phyloP scores from a whole-genome alignment of 2,329 filamentous ascomycete genomes.

The Blumeria hordei region DNA sequence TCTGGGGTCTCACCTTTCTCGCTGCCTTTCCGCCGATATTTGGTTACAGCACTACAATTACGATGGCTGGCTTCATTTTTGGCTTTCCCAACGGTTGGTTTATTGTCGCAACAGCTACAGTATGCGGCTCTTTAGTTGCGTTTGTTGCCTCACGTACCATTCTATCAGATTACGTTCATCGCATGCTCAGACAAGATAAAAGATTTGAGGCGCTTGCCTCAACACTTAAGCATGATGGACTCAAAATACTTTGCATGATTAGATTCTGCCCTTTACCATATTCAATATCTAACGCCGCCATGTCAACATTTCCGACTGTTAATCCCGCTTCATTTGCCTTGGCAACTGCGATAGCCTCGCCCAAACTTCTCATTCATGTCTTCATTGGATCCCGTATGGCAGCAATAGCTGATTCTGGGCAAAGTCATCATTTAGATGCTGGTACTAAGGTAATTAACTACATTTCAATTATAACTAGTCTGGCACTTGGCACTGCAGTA shows the following conservation, averaged over 20 bases:
- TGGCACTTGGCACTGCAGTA: constrained; percentile 45
- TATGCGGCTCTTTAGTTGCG: constrained; percentile 52
- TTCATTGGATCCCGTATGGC: constrained; percentile 77
- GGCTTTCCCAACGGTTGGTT: constrained; percentile 47
- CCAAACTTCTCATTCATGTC: constrained; percentile 75
- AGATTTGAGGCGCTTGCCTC: constrained; percentile 73
- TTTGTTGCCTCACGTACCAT: constrained; percentile 65
- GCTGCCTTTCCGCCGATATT: constrained; percentile 49
- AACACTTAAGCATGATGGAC: constrained; percentile 70
- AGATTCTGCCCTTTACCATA: constrained; percentile 82
- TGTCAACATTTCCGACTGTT: constrained; percentile 82
- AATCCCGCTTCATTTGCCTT: constrained; percentile 49
- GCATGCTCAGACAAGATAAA: constrained; percentile 58
- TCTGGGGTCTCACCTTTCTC: constrained; percentile 40
- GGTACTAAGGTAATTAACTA: constrained; percentile 67
- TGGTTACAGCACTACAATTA: constrained; percentile 43
- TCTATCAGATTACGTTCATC: constrained; percentile 53
- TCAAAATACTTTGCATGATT: constrained; percentile 77
- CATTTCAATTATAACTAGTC: constrained; percentile 49
- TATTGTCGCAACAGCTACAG: constrained; percentile 51
- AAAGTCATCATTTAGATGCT: constrained; percentile 43
- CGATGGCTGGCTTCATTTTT: constrained; percentile 45
- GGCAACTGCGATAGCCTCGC: constrained; percentile 59
- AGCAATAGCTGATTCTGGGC: constrained; percentile 54
- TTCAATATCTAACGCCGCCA: constrained; percentile 76